These are phyloP conservation scores for Stenocarpella maydis DNA, from an alignment of 2,329 filamentous ascomycete species.

Conservation along the genomic window DNA sequence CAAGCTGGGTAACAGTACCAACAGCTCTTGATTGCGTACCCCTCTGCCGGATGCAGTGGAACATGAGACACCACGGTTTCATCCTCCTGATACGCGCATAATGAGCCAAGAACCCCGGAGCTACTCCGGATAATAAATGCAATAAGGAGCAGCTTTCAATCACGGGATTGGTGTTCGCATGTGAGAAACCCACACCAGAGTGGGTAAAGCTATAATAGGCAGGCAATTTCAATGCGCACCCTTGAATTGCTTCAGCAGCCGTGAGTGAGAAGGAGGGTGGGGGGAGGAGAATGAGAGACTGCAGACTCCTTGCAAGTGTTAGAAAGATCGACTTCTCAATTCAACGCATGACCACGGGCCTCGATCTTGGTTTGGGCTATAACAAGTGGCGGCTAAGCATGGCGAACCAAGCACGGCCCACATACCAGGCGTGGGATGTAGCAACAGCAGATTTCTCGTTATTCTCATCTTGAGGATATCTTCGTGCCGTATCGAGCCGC, in stretches of 20 bases:
- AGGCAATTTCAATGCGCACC: background rate
- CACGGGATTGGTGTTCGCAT: background rate
- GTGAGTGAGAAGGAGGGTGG: background rate
- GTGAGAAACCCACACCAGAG: background rate
- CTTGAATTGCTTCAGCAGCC: background rate
- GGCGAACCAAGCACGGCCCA: no score
- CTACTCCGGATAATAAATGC: background rate
- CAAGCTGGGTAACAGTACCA: background rate
- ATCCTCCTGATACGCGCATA: background rate
- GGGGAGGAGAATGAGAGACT: background rate
- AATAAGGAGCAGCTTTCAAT: background rate
- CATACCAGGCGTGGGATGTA: no score
- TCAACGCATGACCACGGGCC: background rate
- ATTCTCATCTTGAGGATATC: no score
- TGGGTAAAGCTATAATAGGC: slow-evolving; percentile 1
- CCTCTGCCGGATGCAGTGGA: slow-evolving; percentile 3
- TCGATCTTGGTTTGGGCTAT: background rate
- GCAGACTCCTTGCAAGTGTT: slow-evolving; percentile 17
- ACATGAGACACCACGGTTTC: slow-evolving; percentile 20
- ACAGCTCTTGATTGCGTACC: background rate
- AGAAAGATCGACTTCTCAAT: background rate
- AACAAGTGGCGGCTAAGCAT: no score
- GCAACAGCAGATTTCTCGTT: no score
- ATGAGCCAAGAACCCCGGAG: background rate
- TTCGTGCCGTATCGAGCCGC: no score